Percentiles rank a stretch among this genome's conserved stretches.
Conservation (phyloP, 2,329 filamentous ascomycete genomes). For the Aspergillus tanneri region DNA sequence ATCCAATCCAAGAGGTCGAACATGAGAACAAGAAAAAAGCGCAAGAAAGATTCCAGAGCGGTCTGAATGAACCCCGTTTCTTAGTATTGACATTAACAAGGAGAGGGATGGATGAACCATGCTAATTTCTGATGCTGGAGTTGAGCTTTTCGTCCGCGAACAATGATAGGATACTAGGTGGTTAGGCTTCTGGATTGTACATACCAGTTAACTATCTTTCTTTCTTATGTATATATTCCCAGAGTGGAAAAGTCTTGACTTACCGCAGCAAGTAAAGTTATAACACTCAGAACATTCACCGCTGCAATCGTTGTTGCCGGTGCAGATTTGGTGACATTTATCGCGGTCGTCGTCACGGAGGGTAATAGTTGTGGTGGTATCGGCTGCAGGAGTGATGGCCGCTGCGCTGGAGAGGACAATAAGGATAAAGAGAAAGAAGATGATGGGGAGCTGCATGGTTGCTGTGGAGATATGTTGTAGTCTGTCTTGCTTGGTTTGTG, state of each 20-base stretch:
- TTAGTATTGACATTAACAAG: background rate
- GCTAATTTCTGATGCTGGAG: no score
- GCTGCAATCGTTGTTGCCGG: conserved; percentile 5
- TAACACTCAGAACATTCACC: conserved; percentile 7
- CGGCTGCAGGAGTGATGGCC: background rate
- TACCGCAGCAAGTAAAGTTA: conserved; percentile 4
- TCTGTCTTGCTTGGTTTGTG: no score
- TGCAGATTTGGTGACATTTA: conserved; percentile 11
- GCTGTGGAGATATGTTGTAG: background rate
- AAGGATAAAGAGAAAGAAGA: conserved; percentile 5
- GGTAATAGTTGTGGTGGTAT: background rate
- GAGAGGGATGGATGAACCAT: no score
- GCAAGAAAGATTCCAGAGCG: background rate
- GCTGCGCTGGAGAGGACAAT: background rate
- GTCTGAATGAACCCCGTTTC: no score
- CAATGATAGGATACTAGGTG: no score
- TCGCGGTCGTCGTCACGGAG: background rate
- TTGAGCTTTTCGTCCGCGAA: no score
- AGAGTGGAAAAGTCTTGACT: no score
- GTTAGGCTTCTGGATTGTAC: no score
- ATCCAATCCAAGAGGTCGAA: conserved; percentile 2
- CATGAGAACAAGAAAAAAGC: background rate
- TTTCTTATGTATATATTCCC: no score
- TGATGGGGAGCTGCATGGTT: conserved; percentile 11
- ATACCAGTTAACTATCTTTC: no score